A percentile compares a stretch with the other conserved stretches of the same genome.
phyloP scores from a whole-genome alignment of 2,329 filamentous ascomycete species.

The Albifimbria verrucaria region DNA sequence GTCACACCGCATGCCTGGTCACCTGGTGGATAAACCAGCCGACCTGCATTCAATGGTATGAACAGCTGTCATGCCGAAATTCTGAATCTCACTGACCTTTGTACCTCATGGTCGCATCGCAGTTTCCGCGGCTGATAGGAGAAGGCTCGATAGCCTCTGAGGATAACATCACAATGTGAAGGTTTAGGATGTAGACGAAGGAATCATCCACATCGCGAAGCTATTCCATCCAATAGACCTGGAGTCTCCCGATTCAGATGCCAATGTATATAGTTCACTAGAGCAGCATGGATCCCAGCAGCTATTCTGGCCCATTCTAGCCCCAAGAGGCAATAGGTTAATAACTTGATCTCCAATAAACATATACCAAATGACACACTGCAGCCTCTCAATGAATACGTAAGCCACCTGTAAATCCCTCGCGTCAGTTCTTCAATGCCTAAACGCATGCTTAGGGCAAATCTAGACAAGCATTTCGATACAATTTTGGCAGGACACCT shows the following conservation, averaged over 20 bases:
- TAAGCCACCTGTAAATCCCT: background rate
- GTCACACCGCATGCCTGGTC: background rate
- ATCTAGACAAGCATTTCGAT: background rate
- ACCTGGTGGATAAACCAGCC: background rate
- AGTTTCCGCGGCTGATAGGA: background rate
- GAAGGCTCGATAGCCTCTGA: background rate
- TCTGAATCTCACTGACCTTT: background rate
- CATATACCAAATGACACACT: background rate
- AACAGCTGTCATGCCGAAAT: background rate
- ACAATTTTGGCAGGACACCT: background rate
- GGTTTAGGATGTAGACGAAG: background rate
- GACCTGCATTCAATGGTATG: background rate
- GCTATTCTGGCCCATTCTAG: background rate
- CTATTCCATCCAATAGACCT: background rate
- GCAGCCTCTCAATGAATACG: background rate
- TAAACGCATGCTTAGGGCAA: background rate
- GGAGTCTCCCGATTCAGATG: background rate
- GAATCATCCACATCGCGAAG: background rate
- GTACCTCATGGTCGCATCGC: background rate
- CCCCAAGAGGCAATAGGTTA: background rate
- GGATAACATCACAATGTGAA: background rate
- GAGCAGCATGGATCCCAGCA: too few relatives aligned
- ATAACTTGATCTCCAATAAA: background rate
- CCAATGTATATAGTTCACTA: background rate
- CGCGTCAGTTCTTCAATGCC: too few relatives aligned